Conservation (phyloP, 2,329 filamentous ascomycete species). For the Thelonectria olida region DNA sequence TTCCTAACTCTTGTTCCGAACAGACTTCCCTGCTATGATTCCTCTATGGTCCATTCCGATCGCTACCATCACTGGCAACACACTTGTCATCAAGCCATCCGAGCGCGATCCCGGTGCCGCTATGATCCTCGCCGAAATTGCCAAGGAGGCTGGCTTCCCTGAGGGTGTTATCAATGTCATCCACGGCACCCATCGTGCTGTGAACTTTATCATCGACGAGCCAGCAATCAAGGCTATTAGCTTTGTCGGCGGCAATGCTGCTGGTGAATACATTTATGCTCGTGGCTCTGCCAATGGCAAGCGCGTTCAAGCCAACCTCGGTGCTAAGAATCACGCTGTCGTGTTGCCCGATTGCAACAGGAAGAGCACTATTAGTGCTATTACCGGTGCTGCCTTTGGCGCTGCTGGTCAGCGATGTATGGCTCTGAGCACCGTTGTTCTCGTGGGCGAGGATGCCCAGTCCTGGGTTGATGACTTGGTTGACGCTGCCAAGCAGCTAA, state of each 20-base stretch:
- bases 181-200: constrained; percentile 79
- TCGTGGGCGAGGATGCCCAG: constrained; percentile 79
- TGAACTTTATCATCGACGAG: constrained; percentile 86
- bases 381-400: constrained; percentile 82
- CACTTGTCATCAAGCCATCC: constrained; percentile 82
- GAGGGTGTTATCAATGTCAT: constrained; percentile 82
- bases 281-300: constrained; percentile 83
- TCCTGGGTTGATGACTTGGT: constrained; percentile 83
- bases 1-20: neutral
- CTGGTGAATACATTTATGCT: constrained; percentile 83
- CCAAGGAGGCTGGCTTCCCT: constrained; percentile 80
- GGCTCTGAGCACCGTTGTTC: constrained; percentile 81
- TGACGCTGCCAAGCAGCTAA: constrained; percentile 75
- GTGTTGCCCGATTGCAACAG: constrained; percentile 88
- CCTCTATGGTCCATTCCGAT: constrained; percentile 86
- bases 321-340: constrained; percentile 86
- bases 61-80: constrained; percentile 85
- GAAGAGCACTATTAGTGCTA: constrained; percentile 84
- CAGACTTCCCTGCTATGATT: constrained; percentile 89
- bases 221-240: constrained; percentile 54
- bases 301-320: constrained; percentile 85
- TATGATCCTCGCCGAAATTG: constrained; percentile 84
- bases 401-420: constrained; percentile 86
- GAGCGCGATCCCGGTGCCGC: constrained; percentile 83
- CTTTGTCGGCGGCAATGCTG: constrained; percentile 86